Percentiles rank a stretch among this genome's conserved stretches.
Conservation (phyloP, 108 stramenopile species). For the Fragilaria crotonensis region DNA sequence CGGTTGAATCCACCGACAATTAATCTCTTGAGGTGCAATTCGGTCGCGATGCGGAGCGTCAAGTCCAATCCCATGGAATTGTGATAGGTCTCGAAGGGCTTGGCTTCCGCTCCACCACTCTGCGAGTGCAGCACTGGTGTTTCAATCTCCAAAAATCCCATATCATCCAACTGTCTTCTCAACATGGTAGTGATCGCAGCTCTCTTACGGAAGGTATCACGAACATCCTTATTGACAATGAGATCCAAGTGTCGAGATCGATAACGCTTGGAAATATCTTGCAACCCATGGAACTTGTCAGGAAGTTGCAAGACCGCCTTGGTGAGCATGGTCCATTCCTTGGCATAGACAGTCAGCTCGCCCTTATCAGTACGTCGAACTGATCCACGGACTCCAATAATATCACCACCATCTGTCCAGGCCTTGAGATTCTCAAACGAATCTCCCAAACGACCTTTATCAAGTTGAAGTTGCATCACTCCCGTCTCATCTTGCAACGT, state of each 20-base stretch:
- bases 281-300: constrained; percentile 93
- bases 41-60: constrained; percentile 97
- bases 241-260: constrained; percentile 92
- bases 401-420: constrained; percentile 94
- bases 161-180: constrained; percentile 81
- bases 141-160: constrained; percentile 97
- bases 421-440: constrained; percentile 84
- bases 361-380: constrained; percentile 95
- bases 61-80: constrained; percentile 90
- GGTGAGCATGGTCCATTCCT: constrained; percentile 94
- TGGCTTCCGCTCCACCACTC: constrained; percentile 97
- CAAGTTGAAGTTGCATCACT: constrained; percentile 89
- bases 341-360: constrained; percentile 90
- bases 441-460: constrained; percentile 79
- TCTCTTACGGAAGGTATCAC: constrained; percentile 87
- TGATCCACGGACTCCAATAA: constrained; percentile 88
- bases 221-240: constrained; percentile 90
- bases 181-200: constrained; percentile 85
- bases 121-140: constrained; percentile 92
- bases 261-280: constrained; percentile 93
- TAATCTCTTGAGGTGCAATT: constrained; percentile 94
- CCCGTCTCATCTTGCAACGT: constrained; percentile 89
- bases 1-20: constrained; percentile 95
- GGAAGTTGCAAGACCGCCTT: constrained; percentile 91
- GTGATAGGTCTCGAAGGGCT: constrained; percentile 97